These are phyloP conservation scores for Globisporangium emineosum DNA, from an alignment of 352 stramenopile species.

Conservation along the genomic window DNA sequence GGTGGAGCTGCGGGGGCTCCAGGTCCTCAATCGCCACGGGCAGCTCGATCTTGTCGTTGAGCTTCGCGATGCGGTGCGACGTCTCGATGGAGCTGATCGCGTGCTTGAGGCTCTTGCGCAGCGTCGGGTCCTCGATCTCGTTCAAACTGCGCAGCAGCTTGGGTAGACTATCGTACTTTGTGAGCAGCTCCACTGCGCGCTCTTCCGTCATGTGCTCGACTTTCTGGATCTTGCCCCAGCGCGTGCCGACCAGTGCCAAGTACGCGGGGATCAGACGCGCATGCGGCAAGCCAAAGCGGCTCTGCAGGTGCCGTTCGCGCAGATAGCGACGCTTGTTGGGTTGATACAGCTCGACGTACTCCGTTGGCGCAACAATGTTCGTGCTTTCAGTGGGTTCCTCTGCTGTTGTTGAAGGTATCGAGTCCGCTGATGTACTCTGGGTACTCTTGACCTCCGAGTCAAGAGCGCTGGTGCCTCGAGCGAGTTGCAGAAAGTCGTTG, in stretches of 20 bases:
- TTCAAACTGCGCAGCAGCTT: constrained; percentile 63
- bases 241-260: constrained; percentile 58
- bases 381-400: neutral
- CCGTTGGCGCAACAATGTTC: neutral
- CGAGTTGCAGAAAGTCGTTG: constrained; percentile 70
- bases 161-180: constrained; percentile 51
- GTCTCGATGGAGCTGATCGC: constrained; percentile 71
- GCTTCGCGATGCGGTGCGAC: constrained; percentile 75
- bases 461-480: constrained; percentile 20
- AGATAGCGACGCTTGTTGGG: constrained; percentile 69
- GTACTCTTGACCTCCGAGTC: neutral
- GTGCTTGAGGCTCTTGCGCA: constrained; percentile 68
- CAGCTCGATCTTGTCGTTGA: constrained; percentile 47
- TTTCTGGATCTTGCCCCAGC: constrained; percentile 63
- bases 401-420: neutral
- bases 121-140: constrained; percentile 39
- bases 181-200: constrained; percentile 59
- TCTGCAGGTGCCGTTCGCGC: constrained; percentile 53
- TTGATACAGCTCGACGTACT: constrained; percentile 66
- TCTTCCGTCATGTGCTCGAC: constrained; percentile 58
- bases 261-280: constrained; percentile 57
- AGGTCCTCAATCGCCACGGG: constrained; percentile 51
- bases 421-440: neutral
- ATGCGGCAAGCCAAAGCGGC: constrained; percentile 46
- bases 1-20: constrained; percentile 29